These are phyloP conservation scores for Plasmopara viticola DNA, from an alignment of 352 stramenopile species.

Conservation along the genomic window DNA sequence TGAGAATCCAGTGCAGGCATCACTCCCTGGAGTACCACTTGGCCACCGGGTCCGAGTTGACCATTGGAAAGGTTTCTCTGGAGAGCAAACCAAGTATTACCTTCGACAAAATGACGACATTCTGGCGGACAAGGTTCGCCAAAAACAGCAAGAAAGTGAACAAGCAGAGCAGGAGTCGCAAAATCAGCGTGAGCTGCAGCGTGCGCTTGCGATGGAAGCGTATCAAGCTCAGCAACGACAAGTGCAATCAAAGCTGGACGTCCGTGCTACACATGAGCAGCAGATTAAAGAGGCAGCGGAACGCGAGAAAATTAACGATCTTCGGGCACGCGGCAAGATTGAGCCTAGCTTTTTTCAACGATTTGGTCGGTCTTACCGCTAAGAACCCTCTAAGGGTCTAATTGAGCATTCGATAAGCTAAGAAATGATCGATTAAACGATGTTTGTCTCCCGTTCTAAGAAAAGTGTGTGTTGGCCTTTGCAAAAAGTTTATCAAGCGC, in stretches of 20 bases:
- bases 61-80: slow-evolving; percentile 73
- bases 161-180: slow-evolving; percentile 32
- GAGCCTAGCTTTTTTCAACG: slow-evolving; percentile 68
- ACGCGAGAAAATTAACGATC: slow-evolving; percentile 46
- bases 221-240: slow-evolving; percentile 41
- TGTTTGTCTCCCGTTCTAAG: too few relatives aligned
- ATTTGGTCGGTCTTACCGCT: slow-evolving; percentile 78
- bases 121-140: slow-evolving; percentile 40
- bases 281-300: slow-evolving; percentile 47
- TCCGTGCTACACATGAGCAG: slow-evolving; percentile 39
- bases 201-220: slow-evolving; percentile 45
- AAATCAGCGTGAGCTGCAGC: slow-evolving; percentile 34
- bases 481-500: slow-evolving; percentile 41
- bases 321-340: slow-evolving; percentile 51
- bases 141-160: slow-evolving; percentile 28
- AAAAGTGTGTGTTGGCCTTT: slow-evolving; percentile 15
- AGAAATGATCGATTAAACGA: slow-evolving; percentile 2
- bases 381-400: slow-evolving; percentile 1
- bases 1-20: slow-evolving; percentile 57
- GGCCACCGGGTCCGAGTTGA: slow-evolving; percentile 66
- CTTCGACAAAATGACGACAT: slow-evolving; percentile 57
- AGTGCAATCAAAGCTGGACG: slow-evolving; percentile 44
- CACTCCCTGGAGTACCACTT: slow-evolving; percentile 28
- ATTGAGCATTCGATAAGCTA: slow-evolving; percentile 6
- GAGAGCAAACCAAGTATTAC: slow-evolving; percentile 45